Percentiles rank a stretch among this genome's conserved stretches.
Evolutionary conservation across 441 rosid genomes (phyloP).

Genomic region (Sinapis alba): DNA sequence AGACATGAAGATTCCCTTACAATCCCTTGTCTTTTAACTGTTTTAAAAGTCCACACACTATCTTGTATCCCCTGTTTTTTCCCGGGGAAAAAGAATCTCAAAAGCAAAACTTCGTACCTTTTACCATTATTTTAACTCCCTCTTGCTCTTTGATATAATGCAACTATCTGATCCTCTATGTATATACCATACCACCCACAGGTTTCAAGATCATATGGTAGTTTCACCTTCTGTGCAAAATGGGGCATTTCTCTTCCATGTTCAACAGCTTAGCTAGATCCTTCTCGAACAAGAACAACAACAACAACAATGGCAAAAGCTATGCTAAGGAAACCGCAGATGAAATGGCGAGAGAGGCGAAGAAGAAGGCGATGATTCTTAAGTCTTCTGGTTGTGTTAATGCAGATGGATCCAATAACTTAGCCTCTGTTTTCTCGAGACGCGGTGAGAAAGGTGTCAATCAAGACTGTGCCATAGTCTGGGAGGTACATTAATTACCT

Average conservation of each 20-base stretch:
- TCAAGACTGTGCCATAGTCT: constrained; percentile 87
- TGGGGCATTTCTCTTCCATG: constrained; percentile 87
- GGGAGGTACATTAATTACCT: constrained; percentile 68
- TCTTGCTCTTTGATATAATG: constrained; percentile 27
- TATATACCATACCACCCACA: constrained; percentile 22
- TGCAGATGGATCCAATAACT: constrained; percentile 62
- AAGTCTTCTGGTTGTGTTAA: constrained; percentile 73
- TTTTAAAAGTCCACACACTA: constrained; percentile 46
- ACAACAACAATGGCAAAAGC: constrained; percentile 41
- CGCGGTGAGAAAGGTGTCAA: constrained; percentile 85
- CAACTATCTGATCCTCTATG: constrained; percentile 24
- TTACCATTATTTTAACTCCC: constrained; percentile 36
- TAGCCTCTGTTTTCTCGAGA: constrained; percentile 72
- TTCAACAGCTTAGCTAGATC: constrained; percentile 77
- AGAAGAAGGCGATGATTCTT: constrained; percentile 72
- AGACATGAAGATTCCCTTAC: constrained; percentile 53
- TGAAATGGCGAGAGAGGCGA: constrained; percentile 79
- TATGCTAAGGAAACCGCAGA: constrained; percentile 65
- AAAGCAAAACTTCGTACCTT: constrained; percentile 31
- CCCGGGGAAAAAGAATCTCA: constrained; percentile 39
- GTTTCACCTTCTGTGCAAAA: constrained; percentile 24
- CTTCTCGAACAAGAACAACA: constrained; percentile 48
- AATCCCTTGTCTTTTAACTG: constrained; percentile 43
- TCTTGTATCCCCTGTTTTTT: constrained; percentile 43
- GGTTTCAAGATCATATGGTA: constrained; percentile 31